Conservation (phyloP, 495 filamentous ascomycete species). For the Aspergillus baeticus region DNA sequence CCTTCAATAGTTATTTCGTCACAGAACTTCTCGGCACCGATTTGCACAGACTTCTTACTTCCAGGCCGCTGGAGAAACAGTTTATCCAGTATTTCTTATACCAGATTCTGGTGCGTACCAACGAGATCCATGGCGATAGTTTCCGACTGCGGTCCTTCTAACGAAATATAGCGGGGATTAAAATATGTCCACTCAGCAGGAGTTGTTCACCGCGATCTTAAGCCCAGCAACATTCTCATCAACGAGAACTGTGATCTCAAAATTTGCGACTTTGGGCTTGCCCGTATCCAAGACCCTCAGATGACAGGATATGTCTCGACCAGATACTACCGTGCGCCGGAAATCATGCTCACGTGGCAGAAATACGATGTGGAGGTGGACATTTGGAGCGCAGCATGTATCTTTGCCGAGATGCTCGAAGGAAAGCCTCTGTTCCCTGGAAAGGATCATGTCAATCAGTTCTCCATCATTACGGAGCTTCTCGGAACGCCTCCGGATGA, state of each 20-base stretch:
- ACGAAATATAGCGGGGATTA: conserved; percentile 72
- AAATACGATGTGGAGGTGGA: conserved; percentile 99
- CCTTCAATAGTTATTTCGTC: conserved; percentile 79
- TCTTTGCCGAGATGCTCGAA: conserved; percentile 99
- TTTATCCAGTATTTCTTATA: conserved; percentile 99
- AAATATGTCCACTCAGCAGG: conserved; percentile 99
- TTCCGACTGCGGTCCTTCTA: conserved; percentile 19
- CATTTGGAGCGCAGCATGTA: conserved; percentile 98
- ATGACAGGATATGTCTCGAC: conserved; percentile 99
- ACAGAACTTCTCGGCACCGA: conserved; percentile 97
- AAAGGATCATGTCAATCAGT: conserved; percentile 99
- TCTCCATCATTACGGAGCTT: conserved; percentile 98
- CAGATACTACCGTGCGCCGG: conserved; percentile 95
- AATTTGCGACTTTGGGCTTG: conserved; percentile 98
- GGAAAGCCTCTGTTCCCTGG: conserved; percentile 98
- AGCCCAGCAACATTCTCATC: conserved; percentile 97
- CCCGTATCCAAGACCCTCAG: conserved; percentile 98
- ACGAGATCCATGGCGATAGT: conserved; percentile 9
- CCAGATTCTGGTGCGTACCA: conserved; percentile 79
- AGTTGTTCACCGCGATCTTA: conserved; percentile 95
- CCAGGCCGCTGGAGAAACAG: conserved; percentile 94
- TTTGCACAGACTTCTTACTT: conserved; percentile 91
- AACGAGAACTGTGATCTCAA: conserved; percentile 99
- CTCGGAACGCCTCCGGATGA: conserved; percentile 97
- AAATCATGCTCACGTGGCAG: conserved; percentile 99